phyloP scores from a whole-genome alignment of 2,329 filamentous ascomycete species.

The Mollisia scopiformis region DNA sequence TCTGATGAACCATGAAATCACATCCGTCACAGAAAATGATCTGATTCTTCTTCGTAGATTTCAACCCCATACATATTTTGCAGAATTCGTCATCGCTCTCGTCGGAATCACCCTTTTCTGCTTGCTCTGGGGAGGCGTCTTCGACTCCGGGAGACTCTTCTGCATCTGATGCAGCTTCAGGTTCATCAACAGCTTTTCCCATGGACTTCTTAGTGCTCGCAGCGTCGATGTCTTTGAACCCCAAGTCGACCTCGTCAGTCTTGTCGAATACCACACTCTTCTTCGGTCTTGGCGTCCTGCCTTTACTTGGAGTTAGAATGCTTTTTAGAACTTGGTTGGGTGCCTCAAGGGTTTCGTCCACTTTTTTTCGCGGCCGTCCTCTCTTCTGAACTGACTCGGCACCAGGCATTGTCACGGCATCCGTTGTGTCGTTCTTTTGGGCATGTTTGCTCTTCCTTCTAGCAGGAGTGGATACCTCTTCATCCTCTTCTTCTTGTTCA shows the following conservation, averaged over 20 bases:
- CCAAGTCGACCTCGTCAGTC: slow-evolving; percentile 46
- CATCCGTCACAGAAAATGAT: slow-evolving; percentile 68
- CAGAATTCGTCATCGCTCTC: slow-evolving; percentile 53
- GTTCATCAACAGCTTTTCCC: slow-evolving; percentile 6
- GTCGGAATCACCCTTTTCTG: slow-evolving; percentile 6
- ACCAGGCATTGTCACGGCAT: not conserved
- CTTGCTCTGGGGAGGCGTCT: not conserved
- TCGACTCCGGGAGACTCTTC: not conserved
- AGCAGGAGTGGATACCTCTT: slow-evolving; percentile 3
- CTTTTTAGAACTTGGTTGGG: slow-evolving; percentile 45
- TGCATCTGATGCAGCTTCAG: slow-evolving; percentile 4
- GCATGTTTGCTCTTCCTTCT: not conserved
- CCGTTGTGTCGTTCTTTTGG: not conserved
- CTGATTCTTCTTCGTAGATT: slow-evolving; percentile 61
- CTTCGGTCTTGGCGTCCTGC: slow-evolving; percentile 38
- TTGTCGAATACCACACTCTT: slow-evolving; percentile 61
- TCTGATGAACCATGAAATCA: slow-evolving; percentile 63
- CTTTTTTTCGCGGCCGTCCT: slow-evolving; percentile 17
- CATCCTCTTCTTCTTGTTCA: slow-evolving; percentile 1
- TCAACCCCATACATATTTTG: slow-evolving; percentile 57
- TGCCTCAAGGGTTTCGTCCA: not conserved
- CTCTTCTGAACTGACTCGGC: slow-evolving; percentile 12
- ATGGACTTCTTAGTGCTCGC: slow-evolving; percentile 14
- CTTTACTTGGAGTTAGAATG: slow-evolving; percentile 58
- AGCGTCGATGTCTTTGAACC: slow-evolving; percentile 53